A percentile compares a stretch with the other conserved stretches of the same genome.
phyloP scores from a whole-genome alignment of 257 asterid species.

The Eucommia ulmoides region DNA sequence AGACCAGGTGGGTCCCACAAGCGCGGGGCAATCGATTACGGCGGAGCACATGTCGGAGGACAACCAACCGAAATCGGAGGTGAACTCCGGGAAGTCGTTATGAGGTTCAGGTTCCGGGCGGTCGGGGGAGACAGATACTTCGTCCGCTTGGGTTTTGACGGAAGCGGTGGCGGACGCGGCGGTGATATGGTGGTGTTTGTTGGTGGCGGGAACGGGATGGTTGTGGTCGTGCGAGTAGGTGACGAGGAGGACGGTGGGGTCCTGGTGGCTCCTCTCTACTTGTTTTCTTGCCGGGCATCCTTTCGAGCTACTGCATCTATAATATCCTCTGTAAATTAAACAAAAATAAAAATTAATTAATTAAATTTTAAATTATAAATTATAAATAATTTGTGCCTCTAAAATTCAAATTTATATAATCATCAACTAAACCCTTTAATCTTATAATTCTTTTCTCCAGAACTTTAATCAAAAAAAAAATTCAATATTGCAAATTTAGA shows the following conservation, averaged over 20 bases:
- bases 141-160: not conserved
- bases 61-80: not conserved
- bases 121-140: not conserved
- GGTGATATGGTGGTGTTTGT: not conserved
- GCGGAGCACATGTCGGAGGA: not conserved
- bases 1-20: not conserved
- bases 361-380: too few relatives aligned
- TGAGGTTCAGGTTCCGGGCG: not conserved
- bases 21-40: not conserved
- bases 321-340: not conserved
- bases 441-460: too few relatives aligned
- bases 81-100: not conserved
- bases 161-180: not conserved
- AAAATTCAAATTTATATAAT: too few relatives aligned
- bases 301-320: not conserved
- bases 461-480: too few relatives aligned
- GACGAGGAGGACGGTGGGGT: not conserved
- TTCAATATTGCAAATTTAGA: too few relatives aligned
- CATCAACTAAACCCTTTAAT: too few relatives aligned
- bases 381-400: too few relatives aligned
- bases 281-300: not conserved
- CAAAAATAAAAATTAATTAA: too few relatives aligned
- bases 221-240: not conserved
- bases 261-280: not conserved
- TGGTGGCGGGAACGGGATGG: not conserved